A percentile compares a stretch with the other conserved stretches of the same genome.
These are phyloP conservation scores for Collybiopsis confluens DNA, from an alignment of 768 basidiomycete genomes.

Conservation along the genomic window DNA sequence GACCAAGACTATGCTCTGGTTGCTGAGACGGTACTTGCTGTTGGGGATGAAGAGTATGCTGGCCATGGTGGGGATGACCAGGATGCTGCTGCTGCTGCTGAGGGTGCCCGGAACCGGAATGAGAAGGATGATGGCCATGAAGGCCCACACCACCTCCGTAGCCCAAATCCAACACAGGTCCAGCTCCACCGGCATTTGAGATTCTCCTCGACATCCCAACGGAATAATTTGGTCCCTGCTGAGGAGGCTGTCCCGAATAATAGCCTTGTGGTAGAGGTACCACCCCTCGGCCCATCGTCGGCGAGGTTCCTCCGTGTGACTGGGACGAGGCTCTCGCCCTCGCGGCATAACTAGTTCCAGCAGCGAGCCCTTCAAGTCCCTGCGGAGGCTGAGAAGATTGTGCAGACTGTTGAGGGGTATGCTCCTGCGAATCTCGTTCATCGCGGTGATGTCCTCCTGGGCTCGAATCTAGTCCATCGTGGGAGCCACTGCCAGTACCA, in stretches of 20 bases:
- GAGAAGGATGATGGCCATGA: slow-evolving; percentile 9
- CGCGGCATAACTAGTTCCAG: slow-evolving; percentile 5
- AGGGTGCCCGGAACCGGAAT: slow-evolving; percentile 12
- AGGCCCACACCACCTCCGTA: slow-evolving; percentile 10
- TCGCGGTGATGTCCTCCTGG: not conserved
- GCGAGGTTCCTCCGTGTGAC: not conserved
- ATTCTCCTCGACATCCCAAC: not conserved
- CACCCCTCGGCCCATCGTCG: slow-evolving; percentile 7
- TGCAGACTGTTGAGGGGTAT: not conserved
- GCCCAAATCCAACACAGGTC: slow-evolving; percentile 1
- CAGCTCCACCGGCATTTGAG: slow-evolving; percentile 4
- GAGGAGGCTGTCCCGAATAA: not conserved
- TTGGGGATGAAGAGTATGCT: slow-evolving; percentile 7
- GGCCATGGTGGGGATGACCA: slow-evolving; percentile 7
- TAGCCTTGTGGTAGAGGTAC: not conserved
- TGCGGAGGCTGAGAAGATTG: not conserved
- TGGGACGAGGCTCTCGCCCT: slow-evolving; percentile 1
- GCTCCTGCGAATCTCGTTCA: not conserved
- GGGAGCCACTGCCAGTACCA: not conserved
- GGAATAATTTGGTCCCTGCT: slow-evolving; percentile 3
- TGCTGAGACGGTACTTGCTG: slow-evolving; percentile 18
- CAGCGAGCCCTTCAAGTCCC: not conserved
- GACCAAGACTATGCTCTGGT: slow-evolving; percentile 48
- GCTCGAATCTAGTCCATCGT: not conserved
- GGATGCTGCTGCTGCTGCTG: slow-evolving; percentile 12